Base-by-base conservation (phyloP, 768 basidiomycete species). In the Trametes cingulata region DNA sequence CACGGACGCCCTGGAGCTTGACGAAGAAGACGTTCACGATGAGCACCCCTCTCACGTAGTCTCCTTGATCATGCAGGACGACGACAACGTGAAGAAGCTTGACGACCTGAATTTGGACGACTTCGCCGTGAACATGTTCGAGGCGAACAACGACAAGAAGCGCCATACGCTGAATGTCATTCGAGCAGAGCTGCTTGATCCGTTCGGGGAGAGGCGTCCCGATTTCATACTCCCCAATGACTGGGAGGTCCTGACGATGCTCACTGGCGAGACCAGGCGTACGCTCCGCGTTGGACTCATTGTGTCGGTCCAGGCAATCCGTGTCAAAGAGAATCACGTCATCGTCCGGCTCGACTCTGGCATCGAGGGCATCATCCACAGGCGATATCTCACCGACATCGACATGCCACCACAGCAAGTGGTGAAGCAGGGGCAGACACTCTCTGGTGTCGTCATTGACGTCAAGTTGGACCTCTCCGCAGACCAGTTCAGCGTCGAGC, bases 21-120 rank as follows among this genome's bases (percentile, higher is more conserved):
- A 99, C 65, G 95, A 96, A 68, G 97, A 98, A 72, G 97, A 99
- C 75, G 82, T 94, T 35, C 91, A 91, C 56, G 92, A 93, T 64
- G 86, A 91, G 67, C 91, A 96, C 71, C 91, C 95, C 25, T 98
- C 97, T 1, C 86, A 90, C 65, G 89, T 92, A 8, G 93, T 99
- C 45, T 82, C 84, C 14, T 75, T 87, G 46, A 88, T 99, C 71
- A 93, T 97, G 87, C 80, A 85, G 41, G 93, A 96, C 71, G 77
- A 74, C 25, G 87, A 93, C 61, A 86, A 85, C 64, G 88, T 84
- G 57, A 83, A 80, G 67, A 96, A 95, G 75, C 78, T 99, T 15
- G 82, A 87, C 55, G 93, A 95, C 65, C 85, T 98, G 56, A 97
- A 93, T 67, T 79, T 98, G 65, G 95, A 98, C 69, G 95, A 98